These are phyloP conservation scores for Mortierella sp. DNA, from an alignment of 371 early-diverging fungal genomes.

Conservation along the genomic window DNA sequence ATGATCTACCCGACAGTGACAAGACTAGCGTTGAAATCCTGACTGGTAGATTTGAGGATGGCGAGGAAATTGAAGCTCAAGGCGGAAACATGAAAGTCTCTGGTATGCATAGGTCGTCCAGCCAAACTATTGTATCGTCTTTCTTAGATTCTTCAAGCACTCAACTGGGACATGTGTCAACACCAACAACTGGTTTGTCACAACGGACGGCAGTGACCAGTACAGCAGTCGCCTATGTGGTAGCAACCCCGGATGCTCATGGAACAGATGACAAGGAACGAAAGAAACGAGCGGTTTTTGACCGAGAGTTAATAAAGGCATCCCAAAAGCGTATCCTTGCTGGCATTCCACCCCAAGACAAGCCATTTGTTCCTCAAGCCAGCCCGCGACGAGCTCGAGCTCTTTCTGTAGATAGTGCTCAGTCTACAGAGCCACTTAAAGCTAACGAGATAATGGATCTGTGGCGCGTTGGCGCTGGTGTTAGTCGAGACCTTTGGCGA, in stretches of 20 bases:
- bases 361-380: slow-evolving; percentile 26
- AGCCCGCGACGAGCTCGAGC: slow-evolving; percentile 36
- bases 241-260: slow-evolving; percentile 35
- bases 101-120: not conserved
- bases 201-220: slow-evolving; percentile 40
- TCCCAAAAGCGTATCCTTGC: slow-evolving; percentile 53
- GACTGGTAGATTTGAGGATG: not conserved
- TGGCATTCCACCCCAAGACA: slow-evolving; percentile 21
- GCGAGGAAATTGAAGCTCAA: not conserved
- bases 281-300: slow-evolving; percentile 39
- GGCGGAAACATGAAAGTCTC: not conserved
- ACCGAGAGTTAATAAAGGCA: slow-evolving; percentile 41
- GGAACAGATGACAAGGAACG: slow-evolving; percentile 17
- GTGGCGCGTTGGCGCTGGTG: slow-evolving; percentile 53
- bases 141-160: not conserved
- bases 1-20: not conserved
- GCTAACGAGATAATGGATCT: slow-evolving; percentile 44
- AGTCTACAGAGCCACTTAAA: slow-evolving; percentile 40
- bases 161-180: not conserved
- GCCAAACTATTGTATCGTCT: not conserved
- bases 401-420: slow-evolving; percentile 47
- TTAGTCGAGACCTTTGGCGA: slow-evolving; percentile 53
- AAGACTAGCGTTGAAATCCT: slow-evolving; percentile 19
- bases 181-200: slow-evolving; percentile 24
- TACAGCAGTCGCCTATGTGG: slow-evolving; percentile 50